These are phyloP conservation scores for Fusarium luffae DNA, from an alignment of 2,329 filamentous ascomycete species.

Conservation along the genomic window DNA sequence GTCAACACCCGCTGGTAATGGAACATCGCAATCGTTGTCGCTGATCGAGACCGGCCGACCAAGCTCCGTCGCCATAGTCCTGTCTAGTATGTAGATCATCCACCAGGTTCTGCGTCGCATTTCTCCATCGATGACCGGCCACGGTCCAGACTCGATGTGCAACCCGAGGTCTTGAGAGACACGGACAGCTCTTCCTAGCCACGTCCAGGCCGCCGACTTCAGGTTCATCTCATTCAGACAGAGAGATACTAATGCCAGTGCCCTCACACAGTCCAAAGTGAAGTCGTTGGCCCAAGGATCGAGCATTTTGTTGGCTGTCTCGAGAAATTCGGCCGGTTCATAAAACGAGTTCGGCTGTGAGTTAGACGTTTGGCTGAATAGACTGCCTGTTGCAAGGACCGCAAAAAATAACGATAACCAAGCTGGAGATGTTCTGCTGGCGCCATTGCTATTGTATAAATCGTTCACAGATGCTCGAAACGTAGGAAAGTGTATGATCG, in stretches of 20 bases:
- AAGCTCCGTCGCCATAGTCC: conserved; percentile 81
- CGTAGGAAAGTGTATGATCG: conserved; percentile 87
- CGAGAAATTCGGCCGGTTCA: conserved; percentile 72
- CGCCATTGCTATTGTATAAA: conserved; percentile 73
- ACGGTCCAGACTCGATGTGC: conserved; percentile 78
- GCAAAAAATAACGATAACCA: conserved; percentile 87
- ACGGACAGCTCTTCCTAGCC: conserved; percentile 82
- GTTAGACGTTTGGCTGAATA: conserved; percentile 73
- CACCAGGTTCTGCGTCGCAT: conserved; percentile 93
- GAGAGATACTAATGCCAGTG: conserved; percentile 78
- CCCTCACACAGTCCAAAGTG: conserved; percentile 78
- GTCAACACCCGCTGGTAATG: conserved; percentile 81
- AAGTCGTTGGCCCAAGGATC: conserved; percentile 87
- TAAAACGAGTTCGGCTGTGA: conserved; percentile 63
- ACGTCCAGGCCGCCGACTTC: conserved; percentile 86
- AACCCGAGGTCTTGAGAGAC: conserved; percentile 87
- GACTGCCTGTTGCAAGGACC: conserved; percentile 82
- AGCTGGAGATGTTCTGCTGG: conserved; percentile 68
- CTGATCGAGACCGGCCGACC: conserved; percentile 85
- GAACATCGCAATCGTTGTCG: conserved; percentile 88
- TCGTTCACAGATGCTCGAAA: conserved; percentile 81
- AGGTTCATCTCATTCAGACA: conserved; percentile 88
- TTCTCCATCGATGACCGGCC: conserved; percentile 81
- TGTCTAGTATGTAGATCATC: conserved; percentile 90
- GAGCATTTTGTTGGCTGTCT: conserved; percentile 74